Base-by-base conservation (phyloP, 1,284 basidiomycete species). In the Moesziomyces parantarcticus region DNA sequence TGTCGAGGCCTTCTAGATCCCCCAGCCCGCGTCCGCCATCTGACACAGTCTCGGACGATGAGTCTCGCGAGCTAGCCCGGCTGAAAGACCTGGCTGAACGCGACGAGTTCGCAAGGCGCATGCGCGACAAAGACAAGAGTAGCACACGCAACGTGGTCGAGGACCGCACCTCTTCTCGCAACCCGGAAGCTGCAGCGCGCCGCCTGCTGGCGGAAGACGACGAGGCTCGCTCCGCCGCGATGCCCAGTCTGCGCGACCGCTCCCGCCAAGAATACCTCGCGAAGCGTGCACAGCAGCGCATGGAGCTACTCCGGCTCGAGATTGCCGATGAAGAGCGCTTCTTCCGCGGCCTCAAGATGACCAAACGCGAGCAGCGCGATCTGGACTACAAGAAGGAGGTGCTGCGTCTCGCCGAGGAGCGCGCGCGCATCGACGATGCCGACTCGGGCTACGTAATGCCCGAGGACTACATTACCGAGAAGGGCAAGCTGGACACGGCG, bases 401-500 rank as follows among this genome's bases (percentile, higher is more conserved):
- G 10, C 86, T 99, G 20, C 88, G 89, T 48, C 88, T 99, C 32
- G 95, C 97, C 60, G 95, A 99, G 84, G 95, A 96, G 83, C 89
- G 95, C 21, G 88, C 94, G 68, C 91, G 90, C 81, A 97, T 99
- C 67, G 92, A 94, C 92, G 93, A 91, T 92, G 74, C 72, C 4
- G 64, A 76, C 23, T 63, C 63, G 0, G 73, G 74, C 16, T 83
- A 83, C 45, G 57, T 49, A 6, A 72, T 78, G 54, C 78, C 80
- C 4, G 67, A 81, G 77, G 96, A 99, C 85, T 99, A 99, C 82
- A 88, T 98, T 78, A 99, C 96, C 0, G 96, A 97, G 81, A 93
- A 97, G 84, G 97, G 97, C n/a, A 96, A 94, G 84, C 92, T 99
- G 67, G 95, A 99, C 88, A 91, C 90, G 85, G 95, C 97, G 86